Conservation (phyloP, 768 basidiomycete genomes). For the Boletus sensibilis region DNA sequence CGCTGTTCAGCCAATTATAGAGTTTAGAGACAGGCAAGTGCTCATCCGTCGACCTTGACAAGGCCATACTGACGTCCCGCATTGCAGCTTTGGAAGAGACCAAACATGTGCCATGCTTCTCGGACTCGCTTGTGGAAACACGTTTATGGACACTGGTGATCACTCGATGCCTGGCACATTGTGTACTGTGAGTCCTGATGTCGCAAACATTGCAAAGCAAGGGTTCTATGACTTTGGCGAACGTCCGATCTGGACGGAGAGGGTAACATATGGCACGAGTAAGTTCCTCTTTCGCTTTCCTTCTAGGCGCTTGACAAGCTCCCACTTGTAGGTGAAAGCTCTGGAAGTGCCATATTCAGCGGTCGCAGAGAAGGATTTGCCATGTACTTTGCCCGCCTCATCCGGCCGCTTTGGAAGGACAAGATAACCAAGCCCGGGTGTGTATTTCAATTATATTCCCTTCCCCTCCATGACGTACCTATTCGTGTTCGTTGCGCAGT, state of each 20-base stretch:
- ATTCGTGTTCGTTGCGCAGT: conserved; percentile 29
- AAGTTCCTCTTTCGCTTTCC: conserved; percentile 19
- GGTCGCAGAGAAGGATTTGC: conserved; percentile 88
- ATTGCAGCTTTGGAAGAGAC: conserved; percentile 79
- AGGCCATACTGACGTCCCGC: conserved; percentile 3
- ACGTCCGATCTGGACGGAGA: conserved; percentile 77
- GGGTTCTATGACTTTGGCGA: conserved; percentile 86
- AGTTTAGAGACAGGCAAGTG: conserved; percentile 75
- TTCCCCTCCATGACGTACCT: neutral
- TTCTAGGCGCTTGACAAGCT: neutral
- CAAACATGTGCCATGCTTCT: conserved; percentile 92
- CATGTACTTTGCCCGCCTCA: conserved; percentile 79
- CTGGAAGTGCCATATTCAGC: conserved; percentile 77
- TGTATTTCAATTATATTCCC: conserved; percentile 14
- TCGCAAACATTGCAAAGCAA: conserved; percentile 74
- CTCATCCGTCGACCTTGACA: neutral
- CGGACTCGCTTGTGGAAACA: conserved; percentile 81
- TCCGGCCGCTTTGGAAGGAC: conserved; percentile 85
- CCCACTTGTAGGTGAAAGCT: conserved; percentile 51
- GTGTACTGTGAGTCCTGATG: conserved; percentile 55
- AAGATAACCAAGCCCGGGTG: conserved; percentile 70
- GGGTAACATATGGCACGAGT: conserved; percentile 77
- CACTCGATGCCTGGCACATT: conserved; percentile 46
- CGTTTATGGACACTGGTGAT: conserved; percentile 65
- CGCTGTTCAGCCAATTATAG: conserved; percentile 73